Evolutionary conservation across 1,139 yeast genomes (phyloP), one percentile per base, ranked within the genome.

Genomic region (Neolecta irregularis): DNA sequence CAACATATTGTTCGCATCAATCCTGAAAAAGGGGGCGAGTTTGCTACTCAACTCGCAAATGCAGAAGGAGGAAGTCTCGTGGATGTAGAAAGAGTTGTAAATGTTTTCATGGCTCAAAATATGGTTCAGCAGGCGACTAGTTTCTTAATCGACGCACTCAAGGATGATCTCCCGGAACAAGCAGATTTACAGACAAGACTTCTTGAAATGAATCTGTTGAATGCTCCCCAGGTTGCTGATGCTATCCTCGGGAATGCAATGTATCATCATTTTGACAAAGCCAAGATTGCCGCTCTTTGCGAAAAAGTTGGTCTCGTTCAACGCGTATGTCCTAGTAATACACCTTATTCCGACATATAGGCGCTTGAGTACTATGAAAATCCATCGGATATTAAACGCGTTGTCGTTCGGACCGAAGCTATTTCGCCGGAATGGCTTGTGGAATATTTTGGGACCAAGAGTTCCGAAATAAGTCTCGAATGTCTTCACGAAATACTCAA

Each of bases 201-300:
- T 37, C 69, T 91, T 49, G 98, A 91, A 60, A 83, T 80, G 48
- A 91, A 91, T 57, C 65, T 91, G 55, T 60, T 80, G 55, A 92
- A 85, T 54, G 98, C 98, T 7, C 99, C 99, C 35, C 98, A 91
- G 65, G 98, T 91, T 39, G 99, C 98, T 30, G 98, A 91, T 60
- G 99, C 99, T 13, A 91, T 88, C 47, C 68, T 88, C 52, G 95
- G 96, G 42, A 88, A 88, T 58, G 75, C 76, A 44, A 85, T 88
- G 83, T 91, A 91, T 61, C 74, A 88, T 46, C 95, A 85, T 54
- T 88, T 81, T 57, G 98, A 88, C 58, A 79, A 81, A 50, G 85
- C 93, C 48, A 74, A 91, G 30, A 75, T 88, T 54, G 98, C 96
- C 22, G 70, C 75, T 44, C 67, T 91, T 46, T 74, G 94, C 59